Evolutionary conservation across 768 basidiomycete genomes (phyloP), one percentile per base, ranked within the genome.

Genomic region (Megacollybia marginata): DNA sequence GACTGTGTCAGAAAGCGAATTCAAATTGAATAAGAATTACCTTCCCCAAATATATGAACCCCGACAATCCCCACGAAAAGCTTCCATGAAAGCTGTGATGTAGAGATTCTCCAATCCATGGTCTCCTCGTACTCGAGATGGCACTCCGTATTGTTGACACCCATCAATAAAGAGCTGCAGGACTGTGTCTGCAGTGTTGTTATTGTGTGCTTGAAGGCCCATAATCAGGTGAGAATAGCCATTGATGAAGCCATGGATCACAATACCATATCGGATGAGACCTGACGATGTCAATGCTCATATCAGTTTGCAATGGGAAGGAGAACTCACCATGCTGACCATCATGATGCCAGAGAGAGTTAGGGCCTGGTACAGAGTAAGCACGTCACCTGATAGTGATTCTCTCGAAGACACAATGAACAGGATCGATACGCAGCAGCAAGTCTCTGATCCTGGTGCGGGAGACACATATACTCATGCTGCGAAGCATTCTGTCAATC

Each of bases 291-390:
- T n/a, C n/a, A n/a, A n/a, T n/a, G n/a, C n/a, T n/a, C n/a, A n/a
- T n/a, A n/a, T n/a, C n/a, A n/a, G n/a, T n/a, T n/a, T n/a, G n/a
- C n/a, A n/a, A n/a, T n/a, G n/a, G n/a, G n/a, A n/a, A n/a, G n/a
- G n/a, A n/a, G n/a, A n/a, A n/a, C n/a, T n/a, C n/a, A n/a, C n/a
- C 63, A 52, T 68, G 69, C 43, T 70, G 63, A 0, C 67, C 68
- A 50, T 71, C 68, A 50, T 66, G 63, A 49, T 72, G 69, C 63
- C 62, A 66, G 1, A 74, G 59, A 2, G 68, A 64, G 50, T 72
- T 70, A 1, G 57, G 59, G 1, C 66, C 67, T 4, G 63, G 53
- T 6, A 71, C 70, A 2, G 48, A 48, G 51, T 74, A 73, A 2
- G 51, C 54, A 23, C 53, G 31, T 5, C 64, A 49, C n/a, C 44